Percentiles rank a stretch among this genome's conserved stretches.
phyloP scores from a whole-genome alignment of 176 grass and related monocot species.

The Sorghum bicolor region Sorghum_bicolor_NCBIv3 NC_012872.2:67102001-67102500 shows the following conservation, averaged over 20 bases:
- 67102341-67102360: constrained; percentile 89
- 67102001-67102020: constrained; percentile 77
- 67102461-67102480: constrained; percentile 15
- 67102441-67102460: constrained; percentile 86
- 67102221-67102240: constrained; percentile 10
- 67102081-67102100: constrained; percentile 81
- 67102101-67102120: constrained; percentile 89
- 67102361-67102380: constrained; percentile 89
- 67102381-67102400: constrained; percentile 83
- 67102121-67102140: constrained; percentile 97
- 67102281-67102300: constrained; percentile 77
- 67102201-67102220: not conserved
- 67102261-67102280: constrained; percentile 86
- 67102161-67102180: constrained; percentile 3
- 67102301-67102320: constrained; percentile 93
- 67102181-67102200: constrained; percentile 2
- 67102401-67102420: constrained; percentile 80
- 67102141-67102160: constrained; percentile 15
- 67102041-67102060: constrained; percentile 94
- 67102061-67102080: constrained; percentile 87
- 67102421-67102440: constrained; percentile 89
- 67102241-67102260: constrained; percentile 76
- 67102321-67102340: constrained; percentile 98
- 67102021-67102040: constrained; percentile 78
- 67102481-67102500: not conserved